These are phyloP conservation scores for Mucor lusitanicus DNA, from an alignment of 371 early-diverging fungal genomes.

Conservation along the genomic window DNA sequence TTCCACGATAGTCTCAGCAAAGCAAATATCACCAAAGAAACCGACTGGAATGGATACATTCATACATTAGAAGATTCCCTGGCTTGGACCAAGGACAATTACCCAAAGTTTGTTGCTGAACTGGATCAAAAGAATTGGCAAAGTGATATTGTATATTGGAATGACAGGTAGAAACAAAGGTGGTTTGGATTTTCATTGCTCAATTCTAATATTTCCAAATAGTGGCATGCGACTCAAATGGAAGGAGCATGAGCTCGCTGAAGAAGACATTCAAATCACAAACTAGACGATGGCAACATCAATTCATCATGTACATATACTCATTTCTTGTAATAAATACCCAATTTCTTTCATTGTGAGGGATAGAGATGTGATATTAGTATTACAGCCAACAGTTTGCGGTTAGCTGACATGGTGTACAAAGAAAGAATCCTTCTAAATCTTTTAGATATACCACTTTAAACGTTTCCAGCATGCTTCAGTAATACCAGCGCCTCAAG, in stretches of 20 bases:
- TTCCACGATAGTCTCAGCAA: constrained; percentile 45
- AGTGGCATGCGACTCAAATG: constrained; percentile 16
- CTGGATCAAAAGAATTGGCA: constrained; percentile 62
- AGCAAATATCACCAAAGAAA: constrained; percentile 28
- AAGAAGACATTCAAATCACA: constrained; percentile 1
- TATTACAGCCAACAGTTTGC: too few relatives aligned
- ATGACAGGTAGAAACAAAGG: constrained; percentile 38
- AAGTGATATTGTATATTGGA: constrained; percentile 66
- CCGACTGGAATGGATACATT: constrained; percentile 32
- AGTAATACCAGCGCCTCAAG: too few relatives aligned
- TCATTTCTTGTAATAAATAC: neutral
- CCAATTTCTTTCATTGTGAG: too few relatives aligned
- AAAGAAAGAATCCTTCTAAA: too few relatives aligned
- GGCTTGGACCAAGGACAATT: constrained; percentile 53
- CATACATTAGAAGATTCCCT: constrained; percentile 36
- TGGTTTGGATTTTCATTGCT: neutral
- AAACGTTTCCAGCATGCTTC: too few relatives aligned
- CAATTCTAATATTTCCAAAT: neutral
- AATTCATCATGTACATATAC: neutral
- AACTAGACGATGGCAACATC: neutral
- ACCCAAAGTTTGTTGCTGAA: constrained; percentile 50
- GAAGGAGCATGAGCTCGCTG: constrained; percentile 11
- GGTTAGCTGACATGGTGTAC: too few relatives aligned
- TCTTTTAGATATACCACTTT: too few relatives aligned
- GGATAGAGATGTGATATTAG: too few relatives aligned